Conservation (phyloP, 306 rosid genomes). For the Fragaria nilgerrensis region DNA sequence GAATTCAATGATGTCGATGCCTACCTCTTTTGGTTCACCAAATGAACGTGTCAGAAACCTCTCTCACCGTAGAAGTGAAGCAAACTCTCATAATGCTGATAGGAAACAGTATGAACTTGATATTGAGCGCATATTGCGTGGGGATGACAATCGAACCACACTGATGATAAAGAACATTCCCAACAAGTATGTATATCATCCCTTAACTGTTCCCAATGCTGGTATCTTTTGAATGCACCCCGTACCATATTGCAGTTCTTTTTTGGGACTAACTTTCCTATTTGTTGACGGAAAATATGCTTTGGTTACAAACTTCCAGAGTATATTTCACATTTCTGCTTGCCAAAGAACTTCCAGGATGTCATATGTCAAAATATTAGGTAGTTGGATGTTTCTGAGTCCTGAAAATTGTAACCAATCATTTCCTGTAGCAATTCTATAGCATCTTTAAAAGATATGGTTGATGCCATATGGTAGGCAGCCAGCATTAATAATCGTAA, state of each 20-base stretch:
- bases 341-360: not conserved
- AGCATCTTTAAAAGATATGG: not conserved
- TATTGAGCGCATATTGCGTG: constrained; percentile 56
- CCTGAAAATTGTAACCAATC: not conserved
- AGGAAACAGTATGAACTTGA: constrained; percentile 79
- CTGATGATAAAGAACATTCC: constrained; percentile 89
- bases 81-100: constrained; percentile 56
- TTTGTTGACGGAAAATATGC: not conserved
- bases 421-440: not conserved
- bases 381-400: not conserved
- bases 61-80: constrained; percentile 70
- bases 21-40: constrained; percentile 58
- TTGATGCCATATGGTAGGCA: not conserved
- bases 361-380: not conserved
- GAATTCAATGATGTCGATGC: constrained; percentile 58
- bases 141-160: constrained; percentile 75
- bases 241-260: not conserved
- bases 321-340: not conserved
- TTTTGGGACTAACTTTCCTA: not conserved
- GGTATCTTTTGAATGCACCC: not conserved
- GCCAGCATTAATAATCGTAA: not conserved
- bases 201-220: constrained; percentile 17
- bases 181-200: constrained; percentile 58
- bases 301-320: not conserved
- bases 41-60: constrained; percentile 68